These are phyloP conservation scores for Letharia lupina DNA, from an alignment of 495 filamentous ascomycete genomes.

Conservation along the genomic window DNA sequence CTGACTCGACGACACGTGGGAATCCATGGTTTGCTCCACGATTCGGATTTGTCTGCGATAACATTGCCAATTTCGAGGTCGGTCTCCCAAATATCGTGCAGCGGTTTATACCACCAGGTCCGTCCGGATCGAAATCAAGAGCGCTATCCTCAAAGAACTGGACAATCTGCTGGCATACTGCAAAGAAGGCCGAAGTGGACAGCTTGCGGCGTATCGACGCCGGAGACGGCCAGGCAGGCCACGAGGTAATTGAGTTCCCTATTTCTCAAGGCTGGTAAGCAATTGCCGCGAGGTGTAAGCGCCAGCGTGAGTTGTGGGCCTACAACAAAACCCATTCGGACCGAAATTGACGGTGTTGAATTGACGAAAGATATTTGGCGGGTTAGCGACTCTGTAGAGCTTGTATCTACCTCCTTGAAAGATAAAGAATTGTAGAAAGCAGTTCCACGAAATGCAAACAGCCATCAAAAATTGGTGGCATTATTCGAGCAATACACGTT, in stretches of 20 bases:
- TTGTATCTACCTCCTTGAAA: too few relatives aligned
- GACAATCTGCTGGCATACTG: background rate
- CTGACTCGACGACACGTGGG: constrained; percentile 20
- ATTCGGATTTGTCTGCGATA: constrained; percentile 24
- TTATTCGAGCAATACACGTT: too few relatives aligned
- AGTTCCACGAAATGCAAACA: too few relatives aligned
- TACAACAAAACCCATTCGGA: background rate
- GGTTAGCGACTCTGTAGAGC: too few relatives aligned
- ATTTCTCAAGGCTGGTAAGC: background rate
- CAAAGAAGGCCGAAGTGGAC: background rate
- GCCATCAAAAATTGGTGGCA: too few relatives aligned
- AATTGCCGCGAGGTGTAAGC: background rate
- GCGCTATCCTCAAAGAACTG: background rate
- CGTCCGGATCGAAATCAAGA: too few relatives aligned
- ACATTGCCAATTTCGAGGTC: constrained; percentile 22
- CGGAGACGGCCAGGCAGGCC: background rate
- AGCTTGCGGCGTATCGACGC: background rate
- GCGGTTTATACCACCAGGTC: too few relatives aligned
- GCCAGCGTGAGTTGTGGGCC: background rate
- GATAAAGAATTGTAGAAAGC: too few relatives aligned
- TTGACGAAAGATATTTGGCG: background rate
- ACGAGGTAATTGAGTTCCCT: background rate
- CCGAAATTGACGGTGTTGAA: too few relatives aligned
- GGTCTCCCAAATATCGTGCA: background rate
- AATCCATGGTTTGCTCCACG: constrained; percentile 23